Conservation (phyloP, 257 asterid species). For the Solanum paucissectum region DNA sequence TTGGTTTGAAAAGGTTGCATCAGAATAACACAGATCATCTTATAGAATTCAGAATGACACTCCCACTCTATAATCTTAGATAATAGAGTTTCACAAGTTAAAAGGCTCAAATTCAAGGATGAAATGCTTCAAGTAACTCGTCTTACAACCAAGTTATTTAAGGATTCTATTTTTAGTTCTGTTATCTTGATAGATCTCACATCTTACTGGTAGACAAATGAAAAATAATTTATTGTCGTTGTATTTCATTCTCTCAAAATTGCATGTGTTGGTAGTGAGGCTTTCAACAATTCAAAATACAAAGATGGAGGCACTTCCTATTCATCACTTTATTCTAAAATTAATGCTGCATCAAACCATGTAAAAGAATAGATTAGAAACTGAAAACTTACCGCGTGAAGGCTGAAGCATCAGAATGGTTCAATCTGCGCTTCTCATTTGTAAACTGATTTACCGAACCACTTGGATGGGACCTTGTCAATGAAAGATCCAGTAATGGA, state of each 20-base stretch:
- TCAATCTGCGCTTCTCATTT: slow-evolving; percentile 40
- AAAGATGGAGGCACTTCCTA: neutral
- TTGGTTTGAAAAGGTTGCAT: neutral
- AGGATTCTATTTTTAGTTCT: neutral
- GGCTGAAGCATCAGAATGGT: slow-evolving; percentile 87
- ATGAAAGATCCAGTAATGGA: slow-evolving; percentile 63
- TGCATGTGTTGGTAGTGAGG: neutral
- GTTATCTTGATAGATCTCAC: neutral
- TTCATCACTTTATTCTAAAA: neutral
- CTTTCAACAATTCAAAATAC: neutral
- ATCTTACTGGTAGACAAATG: neutral
- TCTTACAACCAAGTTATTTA: neutral
- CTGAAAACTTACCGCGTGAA: slow-evolving; percentile 65
- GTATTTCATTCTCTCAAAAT: neutral
- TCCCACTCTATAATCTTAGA: neutral
- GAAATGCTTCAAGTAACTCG: neutral
- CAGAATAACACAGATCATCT: neutral
- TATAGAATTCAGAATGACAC: neutral
- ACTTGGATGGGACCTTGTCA: slow-evolving; percentile 49
- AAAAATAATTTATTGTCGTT: neutral
- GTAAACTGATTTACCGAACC: slow-evolving; percentile 34
- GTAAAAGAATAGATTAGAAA: neutral
- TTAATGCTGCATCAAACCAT: neutral
- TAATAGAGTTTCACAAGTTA: neutral
- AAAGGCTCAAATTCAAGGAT: neutral